Conservation (phyloP, 805 yeast genomes). For the Pichia phayaonensis region DNA sequence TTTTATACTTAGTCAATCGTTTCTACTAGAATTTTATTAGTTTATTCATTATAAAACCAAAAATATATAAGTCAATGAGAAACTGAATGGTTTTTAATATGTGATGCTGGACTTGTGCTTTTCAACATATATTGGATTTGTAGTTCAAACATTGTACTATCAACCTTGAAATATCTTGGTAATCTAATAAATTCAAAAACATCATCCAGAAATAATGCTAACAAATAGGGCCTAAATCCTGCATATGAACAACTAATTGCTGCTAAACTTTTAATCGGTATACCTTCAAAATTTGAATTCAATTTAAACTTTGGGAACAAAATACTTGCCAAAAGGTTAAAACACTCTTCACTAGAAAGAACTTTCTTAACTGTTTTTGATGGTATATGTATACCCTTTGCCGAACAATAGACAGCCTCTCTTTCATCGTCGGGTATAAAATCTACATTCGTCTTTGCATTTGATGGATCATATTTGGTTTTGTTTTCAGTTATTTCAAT, state of each 20-base stretch:
- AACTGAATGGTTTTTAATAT: background rate
- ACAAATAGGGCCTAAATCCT: conserved; percentile 17
- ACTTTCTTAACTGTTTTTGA: conserved; percentile 10
- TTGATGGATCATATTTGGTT: background rate
- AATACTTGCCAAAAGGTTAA: conserved; percentile 12
- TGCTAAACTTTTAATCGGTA: background rate
- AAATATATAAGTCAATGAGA: background rate
- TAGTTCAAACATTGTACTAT: conserved; percentile 19
- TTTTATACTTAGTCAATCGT: background rate
- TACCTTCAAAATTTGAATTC: conserved; percentile 1
- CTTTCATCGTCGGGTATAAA: conserved; percentile 3
- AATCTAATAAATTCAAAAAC: conserved; percentile 17
- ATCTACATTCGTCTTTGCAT: background rate
- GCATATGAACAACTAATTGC: conserved; percentile 11
- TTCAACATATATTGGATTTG: conserved; percentile 15
- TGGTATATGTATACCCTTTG: conserved; percentile 11
- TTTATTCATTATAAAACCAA: background rate
- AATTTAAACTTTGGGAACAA: conserved; percentile 15
- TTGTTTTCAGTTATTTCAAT: background rate
- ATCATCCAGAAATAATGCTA: conserved; percentile 14
- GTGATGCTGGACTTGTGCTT: background rate
- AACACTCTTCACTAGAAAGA: conserved; percentile 13
- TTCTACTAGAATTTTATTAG: no score
- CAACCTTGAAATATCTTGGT: conserved; percentile 18
- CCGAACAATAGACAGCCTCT: conserved; percentile 2